Evolutionary conservation across 2,329 filamentous ascomycete species (phyloP).

Genomic region (Fonsecaea multimorphosa): DNA sequence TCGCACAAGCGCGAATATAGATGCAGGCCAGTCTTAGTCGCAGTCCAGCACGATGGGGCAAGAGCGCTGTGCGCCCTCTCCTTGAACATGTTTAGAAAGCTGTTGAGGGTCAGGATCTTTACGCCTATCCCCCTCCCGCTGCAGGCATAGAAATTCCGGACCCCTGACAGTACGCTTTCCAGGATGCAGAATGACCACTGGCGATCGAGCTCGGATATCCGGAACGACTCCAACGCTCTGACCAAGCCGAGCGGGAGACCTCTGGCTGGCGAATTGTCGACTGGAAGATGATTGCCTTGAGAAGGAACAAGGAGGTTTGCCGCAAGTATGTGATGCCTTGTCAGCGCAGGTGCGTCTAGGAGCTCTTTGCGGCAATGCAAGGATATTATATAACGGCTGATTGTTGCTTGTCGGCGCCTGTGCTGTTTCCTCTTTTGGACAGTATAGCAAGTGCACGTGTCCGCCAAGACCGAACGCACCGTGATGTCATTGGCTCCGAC

Average conservation of each 20-base stretch:
- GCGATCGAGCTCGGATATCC: background rate
- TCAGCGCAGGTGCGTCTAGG: background rate
- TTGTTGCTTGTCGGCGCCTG: background rate
- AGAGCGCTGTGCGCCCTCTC: background rate
- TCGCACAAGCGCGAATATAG: background rate
- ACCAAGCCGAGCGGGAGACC: background rate
- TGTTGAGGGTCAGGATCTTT: too few species aligned
- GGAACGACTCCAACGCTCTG: background rate
- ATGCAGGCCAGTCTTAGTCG: background rate
- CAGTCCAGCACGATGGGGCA: background rate
- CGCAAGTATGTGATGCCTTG: background rate
- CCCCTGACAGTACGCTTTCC: background rate
- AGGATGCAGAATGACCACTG: too few species aligned
- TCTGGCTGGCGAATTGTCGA: background rate
- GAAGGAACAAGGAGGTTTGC: background rate
- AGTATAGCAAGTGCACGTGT: background rate
- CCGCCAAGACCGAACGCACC: background rate
- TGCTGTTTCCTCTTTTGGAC: background rate
- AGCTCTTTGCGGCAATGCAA: background rate
- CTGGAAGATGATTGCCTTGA: background rate
- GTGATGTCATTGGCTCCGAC: constrained; percentile 3
- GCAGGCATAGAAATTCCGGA: background rate
- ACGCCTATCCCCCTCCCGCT: background rate
- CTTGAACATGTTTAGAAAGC: too few species aligned
- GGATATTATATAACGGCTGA: constrained; percentile 5